Evolutionary conservation across 495 filamentous ascomycete species (phyloP), one percentile per base, ranked within the genome.

Genomic region (Hypoxylon cercidicola): DNA sequence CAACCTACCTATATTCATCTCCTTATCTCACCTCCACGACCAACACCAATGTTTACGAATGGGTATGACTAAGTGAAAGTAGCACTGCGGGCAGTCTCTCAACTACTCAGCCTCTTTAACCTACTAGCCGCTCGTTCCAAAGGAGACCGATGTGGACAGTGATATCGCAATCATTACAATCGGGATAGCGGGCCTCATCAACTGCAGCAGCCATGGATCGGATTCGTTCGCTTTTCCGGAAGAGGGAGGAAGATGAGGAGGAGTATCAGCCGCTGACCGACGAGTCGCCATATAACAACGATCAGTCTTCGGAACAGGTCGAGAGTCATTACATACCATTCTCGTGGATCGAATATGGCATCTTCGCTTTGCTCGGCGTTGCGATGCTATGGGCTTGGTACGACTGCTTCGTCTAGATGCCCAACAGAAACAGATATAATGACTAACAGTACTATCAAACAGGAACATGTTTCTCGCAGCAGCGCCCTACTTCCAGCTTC

Each of bases 381-480:
- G 89, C 93, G 18, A 97, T 97, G 96, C 83, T 97, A 58, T 97
- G 93, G 93, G 91, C 93, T 32, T 97, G 93, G 93, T 97, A 87
- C 70, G 88, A 73, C 41, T 45, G 39, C 35, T 60, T 52, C 19
- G 48, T 11, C 18, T 59, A 52, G 39, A 23, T 5, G 23, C 18
- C 25, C 11, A 52, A 7, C 0, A 30, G 21, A 12, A 52, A 7
- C 0, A 30, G 25, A 21, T 21, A 15, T 13, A 34, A 46, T 49
- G 4, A 15, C 34, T 53, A 60, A 47, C 46, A 62, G 28, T 67
- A 60, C 48, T 69, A 56, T 75, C 52, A 68, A 66, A 58, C 53
- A 97, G 93, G 93, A 98, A 97, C 80, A 97, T 97, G 94, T 97
- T 98, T 79, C 86, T 99, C 61, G 95, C 96, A 15, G 93, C 93